Evolutionary conservation across 1,284 basidiomycete genomes (phyloP).

Genomic region (Fomitopsis schrenkii): DNA sequence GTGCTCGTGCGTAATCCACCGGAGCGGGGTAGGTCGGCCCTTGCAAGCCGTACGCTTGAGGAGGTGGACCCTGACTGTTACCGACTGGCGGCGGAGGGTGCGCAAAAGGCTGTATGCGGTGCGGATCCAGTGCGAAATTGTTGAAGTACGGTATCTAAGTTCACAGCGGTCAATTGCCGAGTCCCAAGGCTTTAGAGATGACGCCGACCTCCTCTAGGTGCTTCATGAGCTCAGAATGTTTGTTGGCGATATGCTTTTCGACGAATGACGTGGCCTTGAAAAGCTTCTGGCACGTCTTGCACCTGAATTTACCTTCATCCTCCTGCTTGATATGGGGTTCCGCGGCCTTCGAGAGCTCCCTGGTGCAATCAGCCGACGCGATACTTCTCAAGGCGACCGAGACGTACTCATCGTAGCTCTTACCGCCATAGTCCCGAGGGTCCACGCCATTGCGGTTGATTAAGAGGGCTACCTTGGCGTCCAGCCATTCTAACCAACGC

Average conservation of each 20-base stretch:
- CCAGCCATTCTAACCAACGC: conserved; percentile 84
- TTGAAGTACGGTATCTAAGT: conserved; percentile 82
- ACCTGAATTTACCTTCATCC: conserved; percentile 92
- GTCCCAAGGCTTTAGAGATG: background rate
- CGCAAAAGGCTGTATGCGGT: conserved; percentile 82
- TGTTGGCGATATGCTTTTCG: conserved; percentile 90
- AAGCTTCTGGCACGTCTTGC: conserved; percentile 91
- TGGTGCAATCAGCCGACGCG: conserved; percentile 27
- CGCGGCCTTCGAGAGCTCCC: conserved; percentile 76
- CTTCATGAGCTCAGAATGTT: conserved; percentile 80
- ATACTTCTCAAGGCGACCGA: background rate
- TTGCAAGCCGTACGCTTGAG: conserved; percentile 76
- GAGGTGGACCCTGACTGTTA: conserved; percentile 64
- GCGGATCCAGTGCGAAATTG: conserved; percentile 90
- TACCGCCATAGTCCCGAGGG: conserved; percentile 83
- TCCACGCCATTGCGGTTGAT: conserved; percentile 76
- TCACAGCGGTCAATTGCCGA: conserved; percentile 9
- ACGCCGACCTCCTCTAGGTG: conserved; percentile 66
- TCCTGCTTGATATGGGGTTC: conserved; percentile 87
- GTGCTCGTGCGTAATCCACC: conserved; percentile 37
- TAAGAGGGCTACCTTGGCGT: conserved; percentile 76
- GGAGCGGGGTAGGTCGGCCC: conserved; percentile 44
- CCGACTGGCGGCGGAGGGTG: conserved; percentile 66
- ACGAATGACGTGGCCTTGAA: conserved; percentile 96
- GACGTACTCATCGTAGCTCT: conserved; percentile 83